Evolutionary conservation across 1,139 yeast genomes (phyloP).

Genomic region (Yamadazyma aaseri): DNA sequence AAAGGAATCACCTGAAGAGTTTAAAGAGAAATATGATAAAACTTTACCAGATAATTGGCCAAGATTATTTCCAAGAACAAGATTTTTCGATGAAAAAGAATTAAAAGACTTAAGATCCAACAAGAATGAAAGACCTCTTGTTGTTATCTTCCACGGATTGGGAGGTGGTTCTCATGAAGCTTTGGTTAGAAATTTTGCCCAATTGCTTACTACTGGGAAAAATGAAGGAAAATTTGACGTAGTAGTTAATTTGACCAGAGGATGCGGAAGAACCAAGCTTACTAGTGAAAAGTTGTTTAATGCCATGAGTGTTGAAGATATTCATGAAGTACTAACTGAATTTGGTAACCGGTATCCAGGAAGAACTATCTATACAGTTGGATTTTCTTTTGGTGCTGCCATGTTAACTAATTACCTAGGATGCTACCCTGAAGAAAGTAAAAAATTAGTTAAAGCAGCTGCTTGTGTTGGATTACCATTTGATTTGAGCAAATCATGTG

Average conservation of each 20-base stretch:
- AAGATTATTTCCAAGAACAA: constrained; percentile 71
- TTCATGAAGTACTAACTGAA: constrained; percentile 56
- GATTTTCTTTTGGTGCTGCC: constrained; percentile 88
- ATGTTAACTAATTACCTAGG: constrained; percentile 79
- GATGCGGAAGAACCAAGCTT: constrained; percentile 81
- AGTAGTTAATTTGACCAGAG: constrained; percentile 78
- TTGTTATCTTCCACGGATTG: constrained; percentile 76
- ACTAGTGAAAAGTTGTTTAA: constrained; percentile 74
- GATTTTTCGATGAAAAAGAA: constrained; percentile 57
- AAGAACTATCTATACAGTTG: constrained; percentile 73
- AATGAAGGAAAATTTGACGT: constrained; percentile 46
- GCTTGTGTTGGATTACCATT: constrained; percentile 76
- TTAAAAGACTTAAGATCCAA: constrained; percentile 21
- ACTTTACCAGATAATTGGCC: constrained; percentile 72
- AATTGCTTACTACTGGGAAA: constrained; percentile 26
- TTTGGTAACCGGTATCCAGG: constrained; percentile 61
- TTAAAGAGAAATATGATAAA: constrained; percentile 47
- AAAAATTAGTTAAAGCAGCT: constrained; percentile 56
- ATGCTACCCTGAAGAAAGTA: constrained; percentile 46
- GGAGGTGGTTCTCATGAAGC: constrained; percentile 94
- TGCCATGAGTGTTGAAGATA: constrained; percentile 73
- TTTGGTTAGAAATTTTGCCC: constrained; percentile 66
- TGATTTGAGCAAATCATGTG: constrained; percentile 67
- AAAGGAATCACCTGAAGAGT: constrained; percentile 47
- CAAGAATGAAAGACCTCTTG: constrained; percentile 51